Conservation (phyloP, 1,284 basidiomycete genomes). For the Pseudozyma thailandica region DNA sequence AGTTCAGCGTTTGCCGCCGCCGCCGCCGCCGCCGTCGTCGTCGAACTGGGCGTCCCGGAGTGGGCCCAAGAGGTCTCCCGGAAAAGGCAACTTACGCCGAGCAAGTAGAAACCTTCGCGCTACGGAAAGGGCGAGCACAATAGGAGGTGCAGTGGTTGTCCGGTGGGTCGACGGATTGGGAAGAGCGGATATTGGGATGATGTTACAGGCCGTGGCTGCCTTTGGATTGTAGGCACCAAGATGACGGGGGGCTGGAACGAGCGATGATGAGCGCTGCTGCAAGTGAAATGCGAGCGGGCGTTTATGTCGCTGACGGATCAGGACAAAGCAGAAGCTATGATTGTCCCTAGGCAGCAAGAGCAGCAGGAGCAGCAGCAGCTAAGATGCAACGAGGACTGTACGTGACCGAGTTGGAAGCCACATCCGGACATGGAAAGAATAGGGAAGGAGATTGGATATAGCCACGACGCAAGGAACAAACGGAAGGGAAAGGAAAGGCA, state of each 20-base stretch:
- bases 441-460: neutral
- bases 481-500: neutral
- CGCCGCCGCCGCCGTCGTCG: too few relatives aligned
- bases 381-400: constrained; percentile 3
- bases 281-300: constrained; percentile 3
- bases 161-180: constrained; percentile 27
- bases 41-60: constrained; percentile 3
- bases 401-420: constrained; percentile 24
- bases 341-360: constrained; percentile 1
- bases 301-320: constrained; percentile 12
- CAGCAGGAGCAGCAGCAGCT: constrained; percentile 7
- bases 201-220: too few relatives aligned
- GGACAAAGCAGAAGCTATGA: constrained; percentile 8
- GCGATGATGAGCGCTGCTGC: constrained; percentile 5
- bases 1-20: too few relatives aligned
- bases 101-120: constrained; percentile 15
- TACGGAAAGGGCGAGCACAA: neutral
- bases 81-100: constrained; percentile 40
- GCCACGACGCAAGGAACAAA: neutral
- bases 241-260: constrained; percentile 9
- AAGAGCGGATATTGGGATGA: too few relatives aligned
- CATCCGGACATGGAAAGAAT: constrained; percentile 30
- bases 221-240: too few relatives aligned
- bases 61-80: constrained; percentile 1
- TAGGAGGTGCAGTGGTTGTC: neutral